Evolutionary conservation across 139 green algal species (phyloP).

Genomic region (Picochlorum sp.): DNA sequence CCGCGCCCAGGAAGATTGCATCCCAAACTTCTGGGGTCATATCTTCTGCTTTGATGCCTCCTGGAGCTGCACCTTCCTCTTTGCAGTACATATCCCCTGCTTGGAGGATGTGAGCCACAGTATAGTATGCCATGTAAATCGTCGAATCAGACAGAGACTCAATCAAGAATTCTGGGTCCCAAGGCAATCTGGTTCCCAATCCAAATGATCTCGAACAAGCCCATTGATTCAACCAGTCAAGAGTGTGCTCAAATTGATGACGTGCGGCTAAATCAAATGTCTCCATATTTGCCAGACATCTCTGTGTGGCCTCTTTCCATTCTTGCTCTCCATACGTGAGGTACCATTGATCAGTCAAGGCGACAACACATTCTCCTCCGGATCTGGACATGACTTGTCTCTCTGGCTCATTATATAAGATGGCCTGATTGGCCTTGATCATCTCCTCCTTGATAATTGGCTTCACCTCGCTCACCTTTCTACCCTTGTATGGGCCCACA

Average conservation of each 20-base stretch:
- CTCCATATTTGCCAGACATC: conserved; percentile 64
- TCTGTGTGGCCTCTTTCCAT: conserved; percentile 54
- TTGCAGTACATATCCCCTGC: conserved; percentile 78
- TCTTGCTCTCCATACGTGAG: conserved; percentile 83
- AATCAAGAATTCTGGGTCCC: conserved; percentile 92
- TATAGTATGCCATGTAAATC: conserved; percentile 99
- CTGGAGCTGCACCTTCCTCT: conserved; percentile 28
- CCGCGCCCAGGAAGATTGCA: conserved; percentile 69
- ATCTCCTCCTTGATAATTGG: conserved; percentile 76
- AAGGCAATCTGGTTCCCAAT: conserved; percentile 89
- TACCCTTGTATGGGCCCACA: conserved; percentile 73
- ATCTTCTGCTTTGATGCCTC: conserved; percentile 56
- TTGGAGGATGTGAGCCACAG: conserved; percentile 78
- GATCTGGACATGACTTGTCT: conserved; percentile 75
- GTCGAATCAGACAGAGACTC: conserved; percentile 97
- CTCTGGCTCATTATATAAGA: conserved; percentile 83
- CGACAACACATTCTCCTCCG: conserved; percentile 95
- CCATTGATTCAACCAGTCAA: conserved; percentile 96
- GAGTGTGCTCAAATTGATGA: conserved; percentile 69
- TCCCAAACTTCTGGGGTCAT: conserved; percentile 91
- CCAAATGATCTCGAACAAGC: conserved; percentile 93
- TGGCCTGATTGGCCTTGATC: conserved; percentile 55
- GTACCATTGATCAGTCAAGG: conserved; percentile 98
- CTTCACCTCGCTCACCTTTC: conserved; percentile 83
- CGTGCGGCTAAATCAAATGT: conserved; percentile 43